These are phyloP conservation scores for Penicillium rolfsii DNA, from an alignment of 2,329 filamentous ascomycete genomes.

Conservation along the genomic window DNA sequence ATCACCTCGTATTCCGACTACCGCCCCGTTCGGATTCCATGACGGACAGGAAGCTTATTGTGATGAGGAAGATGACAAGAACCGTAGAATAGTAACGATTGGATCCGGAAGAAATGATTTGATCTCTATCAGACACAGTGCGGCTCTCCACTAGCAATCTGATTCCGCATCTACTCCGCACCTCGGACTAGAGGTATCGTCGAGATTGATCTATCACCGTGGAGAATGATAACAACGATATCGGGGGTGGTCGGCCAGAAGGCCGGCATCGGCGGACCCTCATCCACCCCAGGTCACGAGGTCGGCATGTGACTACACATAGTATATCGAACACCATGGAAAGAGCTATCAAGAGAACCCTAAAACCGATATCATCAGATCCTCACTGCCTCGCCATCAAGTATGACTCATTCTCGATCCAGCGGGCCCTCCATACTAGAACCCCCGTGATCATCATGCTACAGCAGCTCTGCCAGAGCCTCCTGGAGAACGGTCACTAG, in stretches of 20 bases:
- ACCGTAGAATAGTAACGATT: neutral
- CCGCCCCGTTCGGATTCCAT: neutral
- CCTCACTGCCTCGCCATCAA: neutral
- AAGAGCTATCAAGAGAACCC: neutral
- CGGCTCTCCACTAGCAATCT: neutral
- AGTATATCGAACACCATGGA: neutral
- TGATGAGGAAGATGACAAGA: neutral
- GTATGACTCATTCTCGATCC: neutral
- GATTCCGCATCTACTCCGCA: neutral
- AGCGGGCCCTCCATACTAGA: neutral
- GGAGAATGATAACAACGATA: neutral
- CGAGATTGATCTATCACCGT: neutral
- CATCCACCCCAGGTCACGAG: neutral
- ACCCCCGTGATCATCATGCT: neutral
- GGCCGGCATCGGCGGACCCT: neutral
- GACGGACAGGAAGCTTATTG: neutral
- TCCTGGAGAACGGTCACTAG: conserved; percentile 23
- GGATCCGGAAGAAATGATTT: neutral
- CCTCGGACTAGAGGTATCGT: neutral
- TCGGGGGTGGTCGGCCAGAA: neutral
- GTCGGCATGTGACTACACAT: neutral
- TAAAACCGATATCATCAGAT: neutral
- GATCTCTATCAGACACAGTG: too few species aligned
- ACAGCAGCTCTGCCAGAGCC: conserved; percentile 15
- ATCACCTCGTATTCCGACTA: conserved; percentile 1